Conservation (phyloP, 2,329 filamentous ascomycete species). For the Phyllosticta paracitricarpa region DNA sequence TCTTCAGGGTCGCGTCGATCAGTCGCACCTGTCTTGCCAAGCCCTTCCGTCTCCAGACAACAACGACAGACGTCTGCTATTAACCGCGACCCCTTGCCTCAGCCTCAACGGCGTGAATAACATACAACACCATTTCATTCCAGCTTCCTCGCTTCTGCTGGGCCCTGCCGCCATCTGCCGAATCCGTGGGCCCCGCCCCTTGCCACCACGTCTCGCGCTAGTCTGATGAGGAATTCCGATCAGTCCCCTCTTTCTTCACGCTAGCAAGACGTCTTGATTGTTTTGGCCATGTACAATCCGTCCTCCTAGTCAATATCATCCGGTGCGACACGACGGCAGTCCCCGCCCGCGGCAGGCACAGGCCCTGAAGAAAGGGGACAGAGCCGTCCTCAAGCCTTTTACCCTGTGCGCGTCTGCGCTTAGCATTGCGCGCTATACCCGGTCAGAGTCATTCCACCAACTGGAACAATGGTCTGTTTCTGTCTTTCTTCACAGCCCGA, state of each 20-base stretch:
- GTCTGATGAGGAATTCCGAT: not conserved
- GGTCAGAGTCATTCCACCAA: not conserved
- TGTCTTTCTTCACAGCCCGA: not conserved
- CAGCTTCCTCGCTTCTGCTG: not conserved
- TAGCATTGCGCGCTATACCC: not conserved
- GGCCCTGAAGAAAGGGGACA: not conserved
- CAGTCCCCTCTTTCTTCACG: not conserved
- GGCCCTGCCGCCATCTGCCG: not conserved
- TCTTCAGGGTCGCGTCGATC: constrained; percentile 8
- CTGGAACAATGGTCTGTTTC: not conserved
- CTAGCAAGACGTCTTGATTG: not conserved
- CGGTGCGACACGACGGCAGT: not conserved
- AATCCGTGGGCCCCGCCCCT: not conserved
- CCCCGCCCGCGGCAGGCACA: not conserved
- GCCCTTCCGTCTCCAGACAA: constrained; percentile 4
- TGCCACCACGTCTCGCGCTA: not conserved
- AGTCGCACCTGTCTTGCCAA: constrained; percentile 4
- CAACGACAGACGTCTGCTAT: not conserved
- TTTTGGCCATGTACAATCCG: not conserved
- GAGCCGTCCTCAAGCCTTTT: not conserved
- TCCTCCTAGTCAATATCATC: not conserved
- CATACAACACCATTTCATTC: not conserved
- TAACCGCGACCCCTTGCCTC: constrained; percentile 1
- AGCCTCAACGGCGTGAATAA: constrained; percentile 2
- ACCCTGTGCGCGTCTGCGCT: not conserved